Evolutionary conservation across 331 rosid genomes (phyloP).

Genomic region (Malus hybrid): DNA sequence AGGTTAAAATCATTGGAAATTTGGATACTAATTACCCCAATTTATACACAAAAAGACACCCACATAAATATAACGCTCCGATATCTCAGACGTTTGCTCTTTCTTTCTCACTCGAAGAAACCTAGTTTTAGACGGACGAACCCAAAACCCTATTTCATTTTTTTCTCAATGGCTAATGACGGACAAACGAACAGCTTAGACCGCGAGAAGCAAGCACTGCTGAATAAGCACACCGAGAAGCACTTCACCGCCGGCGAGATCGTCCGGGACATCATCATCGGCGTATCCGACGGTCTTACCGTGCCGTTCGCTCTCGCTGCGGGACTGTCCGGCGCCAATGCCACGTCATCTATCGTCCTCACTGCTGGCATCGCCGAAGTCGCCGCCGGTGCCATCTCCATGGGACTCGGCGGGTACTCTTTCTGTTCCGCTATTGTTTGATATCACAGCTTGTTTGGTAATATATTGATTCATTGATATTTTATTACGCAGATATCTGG

Average conservation of each 20-base stretch:
- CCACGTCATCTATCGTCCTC: slow-evolving; percentile 75
- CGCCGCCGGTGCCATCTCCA: slow-evolving; percentile 96
- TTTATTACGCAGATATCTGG: slow-evolving; percentile 53
- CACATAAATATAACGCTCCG: neutral
- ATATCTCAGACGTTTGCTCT: neutral
- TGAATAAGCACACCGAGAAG: slow-evolving; percentile 56
- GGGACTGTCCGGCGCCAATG: slow-evolving; percentile 89
- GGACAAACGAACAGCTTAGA: slow-evolving; percentile 13
- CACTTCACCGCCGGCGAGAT: slow-evolving; percentile 89
- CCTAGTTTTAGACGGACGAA: no score
- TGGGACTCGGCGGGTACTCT: slow-evolving; percentile 90
- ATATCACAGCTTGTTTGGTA: neutral
- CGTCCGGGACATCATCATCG: slow-evolving; percentile 88
- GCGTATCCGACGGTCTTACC: slow-evolving; percentile 94
- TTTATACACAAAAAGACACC: neutral
- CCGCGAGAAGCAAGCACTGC: slow-evolving; percentile 46
- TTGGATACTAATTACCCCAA: neutral
- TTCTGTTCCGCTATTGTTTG: neutral
- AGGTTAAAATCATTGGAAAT: no score
- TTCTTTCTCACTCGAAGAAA: no score
- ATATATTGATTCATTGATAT: neutral
- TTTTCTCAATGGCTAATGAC: slow-evolving; percentile 25
- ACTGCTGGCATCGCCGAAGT: slow-evolving; percentile 96
- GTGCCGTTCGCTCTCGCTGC: slow-evolving; percentile 97
- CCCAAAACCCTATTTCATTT: neutral